Conservation (phyloP, 768 basidiomycete species). For the Amanita rubescens region DNA sequence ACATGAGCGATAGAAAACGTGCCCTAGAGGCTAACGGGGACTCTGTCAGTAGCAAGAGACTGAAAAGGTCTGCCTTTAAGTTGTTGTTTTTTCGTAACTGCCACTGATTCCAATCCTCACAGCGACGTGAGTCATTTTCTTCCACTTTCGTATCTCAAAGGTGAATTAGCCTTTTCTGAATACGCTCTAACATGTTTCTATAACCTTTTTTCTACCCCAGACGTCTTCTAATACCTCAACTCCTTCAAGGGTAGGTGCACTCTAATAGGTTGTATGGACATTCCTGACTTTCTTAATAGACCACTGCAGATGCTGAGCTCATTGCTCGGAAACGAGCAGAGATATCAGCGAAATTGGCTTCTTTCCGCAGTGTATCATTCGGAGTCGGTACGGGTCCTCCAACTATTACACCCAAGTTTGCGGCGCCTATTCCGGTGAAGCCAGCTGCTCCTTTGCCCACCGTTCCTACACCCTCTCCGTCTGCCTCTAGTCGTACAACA, state of each 20-base stretch:
- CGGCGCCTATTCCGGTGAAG: conserved; percentile 20
- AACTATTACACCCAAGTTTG: conserved; percentile 20
- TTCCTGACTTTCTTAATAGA: conserved; percentile 2
- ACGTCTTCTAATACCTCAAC: conserved; percentile 40
- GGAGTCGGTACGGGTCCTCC: conserved; percentile 29
- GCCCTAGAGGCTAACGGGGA: conserved; percentile 50
- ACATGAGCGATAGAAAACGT: conserved; percentile 67
- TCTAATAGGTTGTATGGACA: background rate
- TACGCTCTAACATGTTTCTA: conserved; percentile 55
- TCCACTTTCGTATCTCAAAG: conserved; percentile 38
- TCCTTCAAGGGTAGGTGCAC: conserved; percentile 36
- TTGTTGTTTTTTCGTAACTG: conserved; percentile 9
- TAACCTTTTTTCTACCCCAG: conserved; percentile 54
- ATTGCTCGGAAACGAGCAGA: conserved; percentile 82
- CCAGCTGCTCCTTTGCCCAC: conserved; percentile 16
- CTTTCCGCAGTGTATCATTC: conserved; percentile 46
- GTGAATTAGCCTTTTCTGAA: conserved; percentile 59
- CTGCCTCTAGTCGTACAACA: conserved; percentile 24
- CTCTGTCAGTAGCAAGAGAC: conserved; percentile 43
- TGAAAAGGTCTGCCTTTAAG: conserved; percentile 50
- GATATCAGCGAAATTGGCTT: conserved; percentile 79
- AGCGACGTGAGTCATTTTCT: conserved; percentile 63
- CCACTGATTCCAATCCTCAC: conserved; percentile 16
- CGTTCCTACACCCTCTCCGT: conserved; percentile 35
- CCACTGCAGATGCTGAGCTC: conserved; percentile 43